Percentiles rank a stretch among this genome's conserved stretches.
Evolutionary conservation across 2,329 filamentous ascomycete genomes (phyloP).

Genomic region (Meredithiella fracta): DNA sequence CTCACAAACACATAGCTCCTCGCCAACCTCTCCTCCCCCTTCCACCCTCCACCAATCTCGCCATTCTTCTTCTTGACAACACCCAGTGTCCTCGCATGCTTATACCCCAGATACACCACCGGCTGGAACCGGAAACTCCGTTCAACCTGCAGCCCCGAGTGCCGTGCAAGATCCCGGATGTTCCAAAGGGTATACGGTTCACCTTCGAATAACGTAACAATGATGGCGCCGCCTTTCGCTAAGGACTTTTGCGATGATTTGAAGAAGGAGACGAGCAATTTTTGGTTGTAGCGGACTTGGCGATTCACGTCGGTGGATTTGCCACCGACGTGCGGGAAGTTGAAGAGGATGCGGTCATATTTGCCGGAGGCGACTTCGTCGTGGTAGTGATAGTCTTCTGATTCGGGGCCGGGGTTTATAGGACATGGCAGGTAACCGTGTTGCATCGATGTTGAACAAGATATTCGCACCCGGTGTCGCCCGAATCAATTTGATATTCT

Average conservation of each 20-base stretch:
- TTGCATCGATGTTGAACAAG: conserved; percentile 50
- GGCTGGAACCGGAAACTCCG: conserved; percentile 54
- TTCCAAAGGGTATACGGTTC: conserved; percentile 96
- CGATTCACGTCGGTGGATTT: conserved; percentile 85
- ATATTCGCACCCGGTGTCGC: conserved; percentile 25
- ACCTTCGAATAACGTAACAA: conserved; percentile 82
- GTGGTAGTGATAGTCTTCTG: background rate
- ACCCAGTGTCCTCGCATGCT: conserved; percentile 56
- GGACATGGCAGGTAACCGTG: conserved; percentile 36
- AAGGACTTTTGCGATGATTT: conserved; percentile 30
- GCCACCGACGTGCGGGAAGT: conserved; percentile 92
- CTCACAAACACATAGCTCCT: conserved; percentile 47
- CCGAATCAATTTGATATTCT: conserved; percentile 38
- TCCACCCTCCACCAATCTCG: conserved; percentile 29
- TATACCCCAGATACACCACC: conserved; percentile 54
- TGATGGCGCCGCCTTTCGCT: conserved; percentile 39
- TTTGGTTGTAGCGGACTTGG: conserved; percentile 84
- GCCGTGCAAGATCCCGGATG: conserved; percentile 67
- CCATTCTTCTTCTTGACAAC: conserved; percentile 34
- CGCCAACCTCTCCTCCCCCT: conserved; percentile 28
- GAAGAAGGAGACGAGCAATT: conserved; percentile 57
- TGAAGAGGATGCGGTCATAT: conserved; percentile 77
- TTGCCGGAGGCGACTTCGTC: conserved; percentile 17
- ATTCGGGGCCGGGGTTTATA: conserved; percentile 19
- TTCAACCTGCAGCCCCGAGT: conserved; percentile 53